Evolutionary conservation across 495 filamentous ascomycete species (phyloP).

Genomic region (Astrothelium subdiscretum): DNA sequence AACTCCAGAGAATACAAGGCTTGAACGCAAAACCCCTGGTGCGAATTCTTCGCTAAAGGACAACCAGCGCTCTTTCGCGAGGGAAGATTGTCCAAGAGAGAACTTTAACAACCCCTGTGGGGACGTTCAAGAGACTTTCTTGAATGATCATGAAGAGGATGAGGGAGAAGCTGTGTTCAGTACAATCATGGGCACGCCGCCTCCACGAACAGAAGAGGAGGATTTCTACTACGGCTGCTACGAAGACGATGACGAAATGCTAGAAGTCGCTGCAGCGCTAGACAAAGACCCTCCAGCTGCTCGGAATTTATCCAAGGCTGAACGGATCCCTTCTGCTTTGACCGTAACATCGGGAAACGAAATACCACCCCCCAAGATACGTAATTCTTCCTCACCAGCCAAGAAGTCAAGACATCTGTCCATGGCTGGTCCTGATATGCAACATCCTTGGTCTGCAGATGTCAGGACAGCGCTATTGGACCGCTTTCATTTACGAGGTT

Average conservation of each 20-base stretch:
- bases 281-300: conserved; percentile 34
- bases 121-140: not conserved
- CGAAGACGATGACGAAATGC: conserved; percentile 56
- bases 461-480: conserved; percentile 66
- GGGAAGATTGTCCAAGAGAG: conserved; percentile 4
- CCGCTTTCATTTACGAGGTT: conserved; percentile 71
- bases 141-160: not conserved
- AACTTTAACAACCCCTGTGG: not conserved
- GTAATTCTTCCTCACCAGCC: conserved; percentile 10
- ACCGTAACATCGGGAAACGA: conserved; percentile 45
- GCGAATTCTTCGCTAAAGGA: too few relatives aligned
- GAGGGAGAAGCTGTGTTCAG: conserved; percentile 8
- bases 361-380: conserved; percentile 26
- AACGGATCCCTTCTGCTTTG: conserved; percentile 24
- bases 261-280: conserved; percentile 47
- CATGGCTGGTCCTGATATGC: conserved; percentile 25
- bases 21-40: too few relatives aligned
- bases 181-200: conserved; percentile 17
- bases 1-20: conserved; percentile 3
- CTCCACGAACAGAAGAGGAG: conserved; percentile 13
- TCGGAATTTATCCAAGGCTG: not conserved
- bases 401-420: not conserved
- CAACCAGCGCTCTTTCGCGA: too few relatives aligned
- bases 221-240: conserved; percentile 15
- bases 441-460: conserved; percentile 70